Evolutionary conservation across 176 grass and related monocot genomes (phyloP).

Genomic region (Paspalum vaginatum): DNA sequence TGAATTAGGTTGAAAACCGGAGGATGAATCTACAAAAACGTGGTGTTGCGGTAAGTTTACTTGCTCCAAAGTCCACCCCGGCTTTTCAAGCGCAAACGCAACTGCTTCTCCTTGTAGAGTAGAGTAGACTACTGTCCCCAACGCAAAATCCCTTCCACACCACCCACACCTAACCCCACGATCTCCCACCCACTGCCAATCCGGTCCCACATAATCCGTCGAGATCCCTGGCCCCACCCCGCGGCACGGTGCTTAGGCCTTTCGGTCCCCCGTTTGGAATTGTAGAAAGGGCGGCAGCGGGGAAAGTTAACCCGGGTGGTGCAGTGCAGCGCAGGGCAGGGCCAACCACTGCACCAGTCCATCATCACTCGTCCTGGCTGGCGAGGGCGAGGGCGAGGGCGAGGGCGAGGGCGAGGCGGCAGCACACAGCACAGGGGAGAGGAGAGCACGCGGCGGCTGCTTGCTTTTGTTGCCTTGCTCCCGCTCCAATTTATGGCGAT

Average conservation of each 20-base stretch:
- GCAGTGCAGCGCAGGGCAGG: not conserved
- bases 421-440: too few species aligned
- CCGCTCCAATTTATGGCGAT: conserved; percentile 65
- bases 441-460: not conserved
- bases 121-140: not conserved
- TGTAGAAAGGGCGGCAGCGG: not conserved
- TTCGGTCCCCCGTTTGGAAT: not conserved
- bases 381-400: too few species aligned
- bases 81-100: conserved; percentile 27
- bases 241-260: rapidly evolving
- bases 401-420: too few species aligned
- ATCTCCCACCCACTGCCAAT: not conserved
- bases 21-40: not conserved
- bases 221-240: rapidly evolving
- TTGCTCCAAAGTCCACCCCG: conserved; percentile 52
- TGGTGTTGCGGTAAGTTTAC: conserved; percentile 32
- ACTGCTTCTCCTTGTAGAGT: not conserved
- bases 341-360: conserved; percentile 52
- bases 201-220: rapidly evolving
- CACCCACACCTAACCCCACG: rapidly evolving
- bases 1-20: too few species aligned
- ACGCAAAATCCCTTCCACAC: not conserved
- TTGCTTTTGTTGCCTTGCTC: conserved; percentile 53
- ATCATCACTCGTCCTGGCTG: conserved; percentile 13
- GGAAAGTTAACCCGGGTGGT: conserved; percentile 30